Evolutionary conservation across 2,329 filamentous ascomycete genomes (phyloP).

Genomic region (Xylariaceae sp.): DNA sequence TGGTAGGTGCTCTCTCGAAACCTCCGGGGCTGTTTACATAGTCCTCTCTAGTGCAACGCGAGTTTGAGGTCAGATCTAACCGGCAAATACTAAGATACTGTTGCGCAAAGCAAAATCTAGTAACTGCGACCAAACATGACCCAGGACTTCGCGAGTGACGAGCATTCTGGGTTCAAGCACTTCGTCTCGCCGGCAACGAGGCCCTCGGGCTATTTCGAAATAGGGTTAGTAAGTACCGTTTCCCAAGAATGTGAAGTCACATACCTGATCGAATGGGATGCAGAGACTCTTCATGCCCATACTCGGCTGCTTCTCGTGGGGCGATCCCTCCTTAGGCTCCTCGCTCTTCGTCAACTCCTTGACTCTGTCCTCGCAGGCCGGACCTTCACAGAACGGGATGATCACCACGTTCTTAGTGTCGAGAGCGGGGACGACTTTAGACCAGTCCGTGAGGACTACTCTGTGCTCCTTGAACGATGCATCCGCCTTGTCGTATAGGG

Average conservation of each 20-base stretch:
- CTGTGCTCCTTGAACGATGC: constrained; percentile 72
- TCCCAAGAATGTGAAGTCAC: constrained; percentile 28
- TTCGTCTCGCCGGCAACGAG: constrained; percentile 75
- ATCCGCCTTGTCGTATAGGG: constrained; percentile 72
- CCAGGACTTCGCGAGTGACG: constrained; percentile 70
- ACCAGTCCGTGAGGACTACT: constrained; percentile 76
- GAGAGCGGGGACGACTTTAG: constrained; percentile 81
- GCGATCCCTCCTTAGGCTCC: constrained; percentile 48
- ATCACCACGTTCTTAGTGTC: constrained; percentile 89
- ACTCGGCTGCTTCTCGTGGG: constrained; percentile 46
- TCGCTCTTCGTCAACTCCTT: constrained; percentile 84
- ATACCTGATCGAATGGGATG: constrained; percentile 67
- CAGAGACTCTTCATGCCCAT: constrained; percentile 65
- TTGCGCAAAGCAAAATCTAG: constrained; percentile 24
- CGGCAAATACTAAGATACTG: constrained; percentile 2
- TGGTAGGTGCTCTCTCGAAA: too few relatives aligned
- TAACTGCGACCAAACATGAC: constrained; percentile 83
- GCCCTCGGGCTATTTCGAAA: constrained; percentile 58
- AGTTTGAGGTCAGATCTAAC: too few relatives aligned
- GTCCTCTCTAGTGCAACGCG: too few relatives aligned
- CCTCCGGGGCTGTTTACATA: too few relatives aligned
- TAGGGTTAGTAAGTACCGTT: not conserved
- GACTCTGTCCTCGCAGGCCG: constrained; percentile 84
- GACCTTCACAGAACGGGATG: constrained; percentile 79
- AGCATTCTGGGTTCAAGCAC: constrained; percentile 86